Evolutionary conservation across 768 basidiomycete genomes (phyloP), one percentile per base, ranked within the genome.

Genomic region (Pulveroboletus sp.): DNA sequence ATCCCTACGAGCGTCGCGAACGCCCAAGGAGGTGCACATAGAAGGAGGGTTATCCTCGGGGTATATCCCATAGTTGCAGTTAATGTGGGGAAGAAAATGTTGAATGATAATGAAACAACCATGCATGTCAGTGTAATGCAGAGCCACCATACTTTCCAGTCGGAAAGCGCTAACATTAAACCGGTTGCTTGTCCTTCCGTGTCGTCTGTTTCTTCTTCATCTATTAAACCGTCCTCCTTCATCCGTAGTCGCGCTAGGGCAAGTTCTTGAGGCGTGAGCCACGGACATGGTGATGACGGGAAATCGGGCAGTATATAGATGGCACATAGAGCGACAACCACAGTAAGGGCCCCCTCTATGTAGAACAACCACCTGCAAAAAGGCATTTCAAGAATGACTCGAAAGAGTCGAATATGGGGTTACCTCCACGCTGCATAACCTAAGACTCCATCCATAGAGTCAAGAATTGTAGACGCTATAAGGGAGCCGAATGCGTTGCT

Each of bases 81-180:
- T 47, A 93, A 67, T 1, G 90, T 87, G 6, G 86, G 88, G 69
- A 91, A 91, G 66, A 82, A 90, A 8, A 82, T 83, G 62, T 87
- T 85, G 74, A 91, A 91, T 5, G 81, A 83, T 23, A 90, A 58
- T 9, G 85, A 79, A 32, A 85, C 67, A 32, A 62, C 54, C 68
- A 81, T 75, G 55, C 75, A 75, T 13, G 79, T 79, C 47, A 88
- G 64, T 3, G 83, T 75, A 24, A 89, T 46, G 17, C 85, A 75
- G 37, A 94, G 73, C 79, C 79, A 87, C 85, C 90, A 93, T 33
- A 94, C 87, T 64, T 84, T 87, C 85, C 84, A 82, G 60, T 94
- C 91, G 17, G 72, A 73, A 47, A 89, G 35, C 11, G 90, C 86
- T 53, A 84, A 60, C 9, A 66, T 53, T 4, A 90, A 61, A 9